Conservation (phyloP, 352 stramenopile genomes). For the Pythium aphanidermatum region DNA sequence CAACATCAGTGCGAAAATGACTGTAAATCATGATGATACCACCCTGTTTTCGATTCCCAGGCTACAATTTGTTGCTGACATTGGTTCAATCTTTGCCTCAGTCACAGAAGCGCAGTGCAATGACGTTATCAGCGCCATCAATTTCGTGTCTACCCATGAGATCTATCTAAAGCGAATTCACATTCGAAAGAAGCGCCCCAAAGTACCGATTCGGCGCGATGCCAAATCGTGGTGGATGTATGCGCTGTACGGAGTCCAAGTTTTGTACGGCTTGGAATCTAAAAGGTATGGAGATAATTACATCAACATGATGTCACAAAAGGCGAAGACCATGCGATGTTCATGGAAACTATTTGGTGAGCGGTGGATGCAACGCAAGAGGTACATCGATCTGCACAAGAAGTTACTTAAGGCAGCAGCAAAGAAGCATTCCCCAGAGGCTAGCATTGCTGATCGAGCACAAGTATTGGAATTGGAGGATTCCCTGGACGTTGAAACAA, state of each 20-base stretch:
- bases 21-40: constrained; percentile 66
- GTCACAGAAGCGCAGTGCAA: constrained; percentile 74
- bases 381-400: constrained; percentile 77
- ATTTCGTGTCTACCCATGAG: constrained; percentile 77
- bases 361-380: constrained; percentile 50
- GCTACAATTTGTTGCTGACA: constrained; percentile 61
- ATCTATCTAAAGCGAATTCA: constrained; percentile 80
- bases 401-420: constrained; percentile 48
- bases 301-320: constrained; percentile 12
- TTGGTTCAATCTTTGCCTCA: constrained; percentile 54
- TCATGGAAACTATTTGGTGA: constrained; percentile 57
- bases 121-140: constrained; percentile 65
- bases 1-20: constrained; percentile 69
- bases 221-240: constrained; percentile 74
- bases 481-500: constrained; percentile 60
- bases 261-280: constrained; percentile 39
- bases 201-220: constrained; percentile 37
- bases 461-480: constrained; percentile 64
- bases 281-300: constrained; percentile 1
- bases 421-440: constrained; percentile 48
- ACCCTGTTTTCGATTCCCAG: constrained; percentile 64
- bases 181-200: constrained; percentile 57
- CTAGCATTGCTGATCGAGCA: constrained; percentile 35
- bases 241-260: constrained; percentile 56
- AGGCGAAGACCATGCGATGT: constrained; percentile 21